phyloP scores from a whole-genome alignment of 306 rosid genomes.

The Quercus engelmannii region DNA sequence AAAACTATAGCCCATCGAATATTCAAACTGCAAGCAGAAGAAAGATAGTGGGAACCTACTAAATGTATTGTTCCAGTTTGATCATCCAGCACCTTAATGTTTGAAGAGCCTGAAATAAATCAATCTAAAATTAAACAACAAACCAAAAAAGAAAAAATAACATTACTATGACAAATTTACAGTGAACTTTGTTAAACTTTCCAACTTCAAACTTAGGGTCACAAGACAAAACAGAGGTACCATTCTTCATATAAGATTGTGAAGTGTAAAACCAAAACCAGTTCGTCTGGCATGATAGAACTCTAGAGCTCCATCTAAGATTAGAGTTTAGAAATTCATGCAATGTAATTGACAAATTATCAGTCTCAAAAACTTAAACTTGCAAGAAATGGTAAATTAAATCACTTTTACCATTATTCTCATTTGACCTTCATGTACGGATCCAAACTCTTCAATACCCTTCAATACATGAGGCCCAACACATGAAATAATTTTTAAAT shows the following conservation, averaged over 20 bases:
- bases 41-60: constrained; percentile 72
- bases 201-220: neutral
- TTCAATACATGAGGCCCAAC: no score
- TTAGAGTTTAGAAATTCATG: neutral
- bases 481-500: no score
- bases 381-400: no score
- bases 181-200: neutral
- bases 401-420: no score
- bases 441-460: no score
- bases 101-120: constrained; percentile 80
- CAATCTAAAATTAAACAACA: constrained; percentile 16
- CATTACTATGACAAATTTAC: neutral
- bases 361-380: no score
- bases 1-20: constrained; percentile 31
- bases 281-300: neutral
- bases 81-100: constrained; percentile 79
- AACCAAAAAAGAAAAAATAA: neutral
- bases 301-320: neutral
- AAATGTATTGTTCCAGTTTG: constrained; percentile 87
- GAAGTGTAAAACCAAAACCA: neutral
- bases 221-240: neutral
- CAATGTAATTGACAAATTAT: neutral
- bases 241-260: neutral
- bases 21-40: constrained; percentile 46
- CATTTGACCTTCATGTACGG: no score